A percentile compares a stretch with the other conserved stretches of the same genome.
Conservation (phyloP, 352 stramenopile genomes). For the Globisporangium polare region DNA sequence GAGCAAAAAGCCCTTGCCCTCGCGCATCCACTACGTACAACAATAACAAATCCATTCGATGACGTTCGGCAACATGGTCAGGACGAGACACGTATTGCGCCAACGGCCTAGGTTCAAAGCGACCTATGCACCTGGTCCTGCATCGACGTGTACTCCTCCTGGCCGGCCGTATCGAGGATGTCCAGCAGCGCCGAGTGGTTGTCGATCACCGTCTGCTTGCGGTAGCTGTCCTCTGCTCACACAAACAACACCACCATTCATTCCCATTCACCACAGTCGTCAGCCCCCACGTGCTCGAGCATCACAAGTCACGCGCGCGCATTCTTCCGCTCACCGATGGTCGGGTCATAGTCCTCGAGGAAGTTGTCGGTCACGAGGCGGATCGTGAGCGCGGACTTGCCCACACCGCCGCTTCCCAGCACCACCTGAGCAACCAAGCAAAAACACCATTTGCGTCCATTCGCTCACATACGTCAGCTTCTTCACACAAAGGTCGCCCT, state of each 20-base stretch:
- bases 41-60: background rate
- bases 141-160: conserved; percentile 92
- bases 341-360: conserved; percentile 92
- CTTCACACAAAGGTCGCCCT: background rate
- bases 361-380: conserved; percentile 92
- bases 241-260: background rate
- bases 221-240: conserved; percentile 89
- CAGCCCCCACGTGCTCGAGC: background rate
- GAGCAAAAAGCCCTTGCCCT: conserved; percentile 88
- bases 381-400: conserved; percentile 91
- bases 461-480: background rate
- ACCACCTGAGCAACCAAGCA: conserved; percentile 48
- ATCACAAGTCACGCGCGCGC: background rate
- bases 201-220: conserved; percentile 88
- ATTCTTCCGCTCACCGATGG: conserved; percentile 51
- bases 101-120: no score
- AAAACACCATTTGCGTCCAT: background rate
- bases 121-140: conserved; percentile 66
- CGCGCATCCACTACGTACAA: conserved; percentile 85
- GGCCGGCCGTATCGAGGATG: conserved; percentile 90
- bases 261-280: background rate
- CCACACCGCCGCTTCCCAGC: conserved; percentile 86
- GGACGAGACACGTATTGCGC: no score
- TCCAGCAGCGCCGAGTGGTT: conserved; percentile 78
- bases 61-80: background rate